Evolutionary conservation across 768 basidiomycete genomes (phyloP).

Genomic region (Neoboletus magnificus): DNA sequence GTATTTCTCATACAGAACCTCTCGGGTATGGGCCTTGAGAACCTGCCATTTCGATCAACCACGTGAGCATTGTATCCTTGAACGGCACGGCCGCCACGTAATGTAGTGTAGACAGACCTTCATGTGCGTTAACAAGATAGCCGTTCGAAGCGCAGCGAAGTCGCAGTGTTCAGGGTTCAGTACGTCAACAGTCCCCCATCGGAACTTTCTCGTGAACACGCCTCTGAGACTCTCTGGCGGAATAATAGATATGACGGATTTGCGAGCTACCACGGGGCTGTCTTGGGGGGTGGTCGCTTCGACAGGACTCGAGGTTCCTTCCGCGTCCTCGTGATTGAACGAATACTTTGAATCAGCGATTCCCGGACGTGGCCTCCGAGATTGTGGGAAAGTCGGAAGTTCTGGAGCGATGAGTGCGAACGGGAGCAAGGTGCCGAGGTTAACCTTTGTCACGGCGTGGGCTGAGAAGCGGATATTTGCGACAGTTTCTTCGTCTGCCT

Average conservation of each 20-base stretch:
- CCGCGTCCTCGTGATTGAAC: constrained; percentile 15
- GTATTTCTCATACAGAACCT: constrained; percentile 91
- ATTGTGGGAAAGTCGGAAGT: constrained; percentile 39
- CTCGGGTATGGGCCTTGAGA: constrained; percentile 78
- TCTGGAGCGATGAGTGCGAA: constrained; percentile 83
- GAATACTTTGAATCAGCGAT: constrained; percentile 21
- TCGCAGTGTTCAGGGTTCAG: constrained; percentile 85
- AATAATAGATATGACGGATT: constrained; percentile 36
- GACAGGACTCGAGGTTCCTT: constrained; percentile 16
- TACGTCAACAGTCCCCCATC: constrained; percentile 89
- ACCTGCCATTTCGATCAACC: constrained; percentile 42
- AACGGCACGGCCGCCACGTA: constrained; percentile 18
- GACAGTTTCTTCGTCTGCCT: constrained; percentile 61
- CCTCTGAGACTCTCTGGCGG: constrained; percentile 71
- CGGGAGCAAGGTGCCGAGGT: constrained; percentile 59
- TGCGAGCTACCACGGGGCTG: constrained; percentile 36
- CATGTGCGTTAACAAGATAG: constrained; percentile 80
- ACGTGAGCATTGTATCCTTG: constrained; percentile 4
- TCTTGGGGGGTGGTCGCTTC: constrained; percentile 37
- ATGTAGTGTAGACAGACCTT: constrained; percentile 50
- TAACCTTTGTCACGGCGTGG: constrained; percentile 56
- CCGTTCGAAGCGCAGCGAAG: constrained; percentile 79
- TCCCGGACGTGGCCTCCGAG: constrained; percentile 10
- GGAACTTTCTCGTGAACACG: constrained; percentile 71
- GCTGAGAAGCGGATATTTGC: constrained; percentile 79